Evolutionary conservation across 2,329 filamentous ascomycete genomes (phyloP), one percentile per base, ranked within the genome.

Genomic region (Penicillium digitatum): DNA sequence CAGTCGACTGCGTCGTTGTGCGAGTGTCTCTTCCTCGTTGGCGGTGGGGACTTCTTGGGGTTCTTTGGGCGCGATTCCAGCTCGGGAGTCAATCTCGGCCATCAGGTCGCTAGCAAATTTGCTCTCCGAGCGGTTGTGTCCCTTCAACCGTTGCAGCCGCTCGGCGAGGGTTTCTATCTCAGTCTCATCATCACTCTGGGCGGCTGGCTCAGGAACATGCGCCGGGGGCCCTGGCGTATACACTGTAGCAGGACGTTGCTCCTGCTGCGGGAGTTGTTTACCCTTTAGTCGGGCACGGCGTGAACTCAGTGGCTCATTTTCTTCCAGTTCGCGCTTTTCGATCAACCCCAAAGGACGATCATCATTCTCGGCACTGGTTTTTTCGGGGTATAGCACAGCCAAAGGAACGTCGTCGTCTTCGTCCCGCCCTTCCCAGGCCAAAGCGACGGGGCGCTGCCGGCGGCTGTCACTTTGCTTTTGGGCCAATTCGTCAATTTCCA

Each of bases 401-500:
- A 99, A 79, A 0, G 94, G 94, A 1, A 96, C 87, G 64, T 97
- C 93, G 51, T 93, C 89, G 60, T 96, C 90, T 47, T 81, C 78
- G 52, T 82, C 78, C 8, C 78, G 76, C 12, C 76, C 74, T 72
- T 97, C 92, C 94, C 94, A 99, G 1, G 93, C 94, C 32, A 99
- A 80, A 55, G 90, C 90, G 32, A 96, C 85, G 55, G 87, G 88
- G 67, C 88, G 89, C 54, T 82, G 82, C 35, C 93, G 84, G 44
- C 72, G 64, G 27, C 87, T 81, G 61, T 87, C 85, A 63, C 86
- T 87, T 70, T 96, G 89, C 24, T 91, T 82, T 72, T 96, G 89
- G 22, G 90, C 89, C 27, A 96, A 90, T 0, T 90, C 88, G 67
- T 99, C 93, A 62, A 97, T 82, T 69, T 99, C 86, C 1, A 99